Evolutionary conservation across 371 early-diverging fungal genomes (phyloP), one percentile per base, ranked within the genome.

Genomic region (Mucor circinelloides): DNA sequence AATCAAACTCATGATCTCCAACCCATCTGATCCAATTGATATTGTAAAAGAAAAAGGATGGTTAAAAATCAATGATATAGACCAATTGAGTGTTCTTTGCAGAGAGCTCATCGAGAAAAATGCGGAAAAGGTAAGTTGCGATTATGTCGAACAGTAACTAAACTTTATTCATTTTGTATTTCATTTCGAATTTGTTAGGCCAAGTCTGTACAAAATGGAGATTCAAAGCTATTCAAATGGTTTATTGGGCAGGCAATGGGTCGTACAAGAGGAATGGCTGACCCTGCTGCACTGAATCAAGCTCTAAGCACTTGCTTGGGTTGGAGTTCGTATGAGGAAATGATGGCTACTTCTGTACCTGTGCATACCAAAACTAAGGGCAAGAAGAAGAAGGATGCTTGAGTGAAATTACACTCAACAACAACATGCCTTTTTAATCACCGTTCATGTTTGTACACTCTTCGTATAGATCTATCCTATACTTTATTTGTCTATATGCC

Each of bases 161-260:
- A 6, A 19, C 48, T 67, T n/a, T 48, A 52, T 31, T 59, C 34
- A 23, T 36, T 40, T 50, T 19, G 30, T 44, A 31, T 32, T 27
- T 50, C 8, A 10, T 42, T 44, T 12, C 12, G n/a, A 34, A 1
- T 58, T 7, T 25, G 3, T 30, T 66, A 88, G 89, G 83, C 86
- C 0, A 72, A 75, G 2, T 78, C 78, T 23, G 83, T 90, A 34
- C 68, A 81, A 66, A 73, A 75, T 28, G 93, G 91, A 2, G 87
- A 90, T 58, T 66, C 73, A 17, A 83, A 89, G 31, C 46, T 90
- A 34, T 77, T 88, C 27, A 83, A 85, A 54, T 93, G 91, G 83
- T 88, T 94, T 71, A 81, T 92, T 31, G 93, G 93, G 10, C 86
- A 90, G 70, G 82, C 87, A 0, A 91, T 93, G 91, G 78, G 83